phyloP scores from a whole-genome alignment of 2,329 filamentous ascomycete species.

The Curvularia eragrostidis region DNA sequence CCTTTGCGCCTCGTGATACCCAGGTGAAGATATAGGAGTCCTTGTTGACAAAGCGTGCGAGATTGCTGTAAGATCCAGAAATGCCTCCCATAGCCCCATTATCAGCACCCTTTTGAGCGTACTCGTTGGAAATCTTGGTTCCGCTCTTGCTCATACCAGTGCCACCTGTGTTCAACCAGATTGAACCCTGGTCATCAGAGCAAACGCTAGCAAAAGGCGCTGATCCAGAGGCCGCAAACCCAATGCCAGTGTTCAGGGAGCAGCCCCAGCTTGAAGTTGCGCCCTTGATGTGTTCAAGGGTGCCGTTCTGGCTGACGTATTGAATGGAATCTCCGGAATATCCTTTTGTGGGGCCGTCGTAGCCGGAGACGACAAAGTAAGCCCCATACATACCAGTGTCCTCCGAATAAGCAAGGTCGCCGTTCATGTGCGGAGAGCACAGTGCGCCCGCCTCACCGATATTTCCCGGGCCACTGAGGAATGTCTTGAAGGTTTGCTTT shows the following conservation, averaged over 20 bases:
- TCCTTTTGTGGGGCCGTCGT: conserved; percentile 61
- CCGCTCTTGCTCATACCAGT: conserved; percentile 67
- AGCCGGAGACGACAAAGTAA: conserved; percentile 67
- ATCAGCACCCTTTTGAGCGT: conserved; percentile 64
- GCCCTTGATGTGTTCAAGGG: conserved; percentile 59
- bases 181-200: conserved; percentile 67
- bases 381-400: conserved; percentile 64
- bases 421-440: conserved; percentile 65
- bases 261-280: conserved; percentile 66
- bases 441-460: conserved; percentile 55
- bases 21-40: conserved; percentile 67
- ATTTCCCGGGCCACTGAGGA: conserved; percentile 64
- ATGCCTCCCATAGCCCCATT: conserved; percentile 69
- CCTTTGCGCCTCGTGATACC: conserved; percentile 66
- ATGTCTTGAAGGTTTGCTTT: conserved; percentile 64
- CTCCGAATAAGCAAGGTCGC: conserved; percentile 67
- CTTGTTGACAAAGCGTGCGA: conserved; percentile 61
- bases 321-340: conserved; percentile 66
- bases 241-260: conserved; percentile 70
- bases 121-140: conserved; percentile 68
- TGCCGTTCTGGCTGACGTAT: conserved; percentile 59
- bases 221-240: conserved; percentile 65
- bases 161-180: conserved; percentile 68
- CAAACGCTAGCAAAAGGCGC: conserved; percentile 66
- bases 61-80: conserved; percentile 66